Evolutionary conservation across 495 filamentous ascomycete genomes (phyloP).

Genomic region (Penicillium coffeae): DNA sequence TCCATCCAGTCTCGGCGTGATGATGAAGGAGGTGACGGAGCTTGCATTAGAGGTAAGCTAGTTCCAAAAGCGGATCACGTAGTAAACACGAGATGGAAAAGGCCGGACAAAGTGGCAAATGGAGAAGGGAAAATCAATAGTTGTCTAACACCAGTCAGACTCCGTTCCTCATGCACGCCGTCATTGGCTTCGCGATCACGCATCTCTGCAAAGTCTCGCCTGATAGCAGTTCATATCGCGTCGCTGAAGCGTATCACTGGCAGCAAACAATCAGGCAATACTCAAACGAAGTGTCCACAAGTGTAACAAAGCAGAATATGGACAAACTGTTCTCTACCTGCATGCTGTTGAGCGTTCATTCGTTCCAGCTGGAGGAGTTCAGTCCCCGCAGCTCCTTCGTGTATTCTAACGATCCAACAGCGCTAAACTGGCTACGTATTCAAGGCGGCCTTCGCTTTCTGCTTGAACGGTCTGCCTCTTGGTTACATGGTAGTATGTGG

Average conservation of each 20-base stretch:
- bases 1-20: too few species aligned
- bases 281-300: constrained; percentile 24
- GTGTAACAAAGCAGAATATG: constrained; percentile 33
- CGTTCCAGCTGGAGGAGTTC: constrained; percentile 33
- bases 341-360: constrained; percentile 36
- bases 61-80: background rate
- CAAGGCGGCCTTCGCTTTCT: background rate
- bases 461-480: background rate
- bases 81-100: constrained; percentile 13
- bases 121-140: too few species aligned
- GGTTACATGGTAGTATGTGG: background rate
- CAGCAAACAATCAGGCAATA: constrained; percentile 40
- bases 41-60: constrained; percentile 37
- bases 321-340: constrained; percentile 45
- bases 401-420: constrained; percentile 22
- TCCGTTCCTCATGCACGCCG: constrained; percentile 46
- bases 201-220: constrained; percentile 35
- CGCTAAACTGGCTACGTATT: background rate
- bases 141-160: too few species aligned
- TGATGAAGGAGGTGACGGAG: background rate
- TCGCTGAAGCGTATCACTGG: constrained; percentile 43
- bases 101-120: background rate
- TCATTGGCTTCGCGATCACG: constrained; percentile 37
- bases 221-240: constrained; percentile 24
- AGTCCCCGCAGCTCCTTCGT: constrained; percentile 42